These are phyloP conservation scores for Helotiales sp. DNA, from an alignment of 2,329 filamentous ascomycete species.

Conservation along the genomic window DNA sequence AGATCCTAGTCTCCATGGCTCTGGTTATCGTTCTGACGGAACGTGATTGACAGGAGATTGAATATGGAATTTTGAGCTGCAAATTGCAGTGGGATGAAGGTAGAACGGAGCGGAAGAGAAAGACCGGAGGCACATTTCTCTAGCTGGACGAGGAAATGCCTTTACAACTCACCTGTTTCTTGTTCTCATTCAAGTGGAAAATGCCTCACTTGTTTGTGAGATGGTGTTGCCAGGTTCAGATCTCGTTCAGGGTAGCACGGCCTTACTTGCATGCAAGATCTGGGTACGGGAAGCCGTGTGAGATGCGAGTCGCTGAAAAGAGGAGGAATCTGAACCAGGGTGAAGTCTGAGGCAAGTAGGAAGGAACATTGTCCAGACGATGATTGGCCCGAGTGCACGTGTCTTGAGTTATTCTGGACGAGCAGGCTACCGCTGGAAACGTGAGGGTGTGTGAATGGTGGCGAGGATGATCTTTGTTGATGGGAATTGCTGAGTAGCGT, in stretches of 20 bases:
- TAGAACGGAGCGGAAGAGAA: neutral
- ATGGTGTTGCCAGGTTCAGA: conserved; percentile 1
- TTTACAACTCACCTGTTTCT: neutral
- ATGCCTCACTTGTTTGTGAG: neutral
- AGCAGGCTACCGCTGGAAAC: neutral
- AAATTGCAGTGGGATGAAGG: neutral
- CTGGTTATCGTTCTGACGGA: neutral
- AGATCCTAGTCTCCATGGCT: neutral
- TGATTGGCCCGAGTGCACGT: conserved; percentile 2
- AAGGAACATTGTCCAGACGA: neutral
- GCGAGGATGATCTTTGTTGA: conserved; percentile 3
- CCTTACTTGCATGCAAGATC: neutral
- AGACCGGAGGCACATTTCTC: neutral
- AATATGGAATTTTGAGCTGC: neutral
- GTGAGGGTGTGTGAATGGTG: conserved; percentile 1
- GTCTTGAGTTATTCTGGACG: neutral
- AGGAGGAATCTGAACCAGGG: neutral
- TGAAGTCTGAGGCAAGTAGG: neutral
- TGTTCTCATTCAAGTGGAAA: neutral
- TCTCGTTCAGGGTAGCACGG: conserved; percentile 1
- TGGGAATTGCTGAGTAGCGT: neutral
- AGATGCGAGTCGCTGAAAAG: conserved; percentile 4
- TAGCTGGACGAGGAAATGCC: neutral
- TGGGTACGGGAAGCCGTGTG: neutral
- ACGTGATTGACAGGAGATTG: neutral